Percentiles rank a stretch among this genome's conserved stretches.
Conservation (phyloP, 768 basidiomycete genomes). For the Ramaria rubella region DNA sequence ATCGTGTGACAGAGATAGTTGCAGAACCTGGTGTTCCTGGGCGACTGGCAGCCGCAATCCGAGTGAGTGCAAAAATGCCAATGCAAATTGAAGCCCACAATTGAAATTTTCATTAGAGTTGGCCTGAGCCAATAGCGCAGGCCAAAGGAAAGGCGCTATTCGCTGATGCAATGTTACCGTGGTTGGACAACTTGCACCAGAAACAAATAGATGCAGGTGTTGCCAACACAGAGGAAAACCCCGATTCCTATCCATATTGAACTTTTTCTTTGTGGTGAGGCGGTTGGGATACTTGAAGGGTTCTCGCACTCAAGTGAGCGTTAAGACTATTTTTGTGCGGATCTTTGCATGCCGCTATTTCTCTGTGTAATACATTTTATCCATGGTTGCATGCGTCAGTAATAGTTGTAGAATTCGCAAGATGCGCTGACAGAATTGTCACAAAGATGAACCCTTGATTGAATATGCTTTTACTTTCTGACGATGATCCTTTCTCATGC, state of each 20-base stretch:
- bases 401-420: too few relatives aligned
- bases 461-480: too few relatives aligned
- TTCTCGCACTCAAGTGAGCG: too few relatives aligned
- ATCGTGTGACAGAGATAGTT: constrained; percentile 45
- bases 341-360: not conserved
- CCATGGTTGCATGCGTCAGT: too few relatives aligned
- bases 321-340: too few relatives aligned
- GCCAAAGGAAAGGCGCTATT: constrained; percentile 27
- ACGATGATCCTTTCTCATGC: too few relatives aligned
- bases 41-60: constrained; percentile 54
- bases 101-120: not conserved
- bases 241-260: constrained; percentile 5
- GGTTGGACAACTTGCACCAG: constrained; percentile 30
- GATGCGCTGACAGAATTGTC: too few relatives aligned
- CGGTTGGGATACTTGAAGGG: too few relatives aligned
- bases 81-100: not conserved
- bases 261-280: not conserved
- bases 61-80: constrained; percentile 15
- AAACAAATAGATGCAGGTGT: constrained; percentile 27
- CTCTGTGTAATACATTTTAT: not conserved
- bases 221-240: constrained; percentile 11
- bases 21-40: constrained; percentile 54
- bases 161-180: constrained; percentile 29
- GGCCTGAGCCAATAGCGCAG: constrained; percentile 9
- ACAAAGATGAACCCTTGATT: too few relatives aligned